phyloP scores from a whole-genome alignment of 2,329 filamentous ascomycete genomes.

The Xylariaceae sp. region DNA sequence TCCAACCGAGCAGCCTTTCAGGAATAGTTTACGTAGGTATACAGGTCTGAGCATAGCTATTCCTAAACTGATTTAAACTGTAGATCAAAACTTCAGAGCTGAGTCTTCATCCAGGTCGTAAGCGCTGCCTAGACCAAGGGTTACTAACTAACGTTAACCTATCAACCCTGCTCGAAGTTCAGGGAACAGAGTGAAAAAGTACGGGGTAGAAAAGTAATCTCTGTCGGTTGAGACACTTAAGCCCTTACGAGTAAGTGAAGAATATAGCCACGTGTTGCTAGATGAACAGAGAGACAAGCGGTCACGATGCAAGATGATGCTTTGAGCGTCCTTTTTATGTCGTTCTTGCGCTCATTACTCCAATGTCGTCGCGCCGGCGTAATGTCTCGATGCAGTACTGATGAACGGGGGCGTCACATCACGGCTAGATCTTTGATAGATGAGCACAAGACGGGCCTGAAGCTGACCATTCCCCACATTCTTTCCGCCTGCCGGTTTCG shows the following conservation, averaged over 20 bases:
- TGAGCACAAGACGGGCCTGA: neutral
- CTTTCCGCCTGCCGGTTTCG: slow-evolving; percentile 6
- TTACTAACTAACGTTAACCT: too few relatives aligned
- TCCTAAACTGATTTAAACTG: neutral
- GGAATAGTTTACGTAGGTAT: neutral
- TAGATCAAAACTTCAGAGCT: neutral
- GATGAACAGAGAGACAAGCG: neutral
- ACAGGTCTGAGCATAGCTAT: neutral
- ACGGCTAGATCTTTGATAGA: slow-evolving; percentile 9
- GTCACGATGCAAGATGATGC: neutral
- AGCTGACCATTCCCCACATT: too few relatives aligned
- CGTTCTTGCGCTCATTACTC: neutral
- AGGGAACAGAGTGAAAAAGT: too few relatives aligned
- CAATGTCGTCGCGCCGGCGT: slow-evolving; percentile 1
- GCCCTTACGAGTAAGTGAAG: slow-evolving; percentile 4
- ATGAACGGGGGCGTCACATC: slow-evolving; percentile 1
- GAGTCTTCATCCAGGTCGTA: neutral
- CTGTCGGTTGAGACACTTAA: slow-evolving; percentile 5
- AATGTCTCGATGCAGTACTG: neutral
- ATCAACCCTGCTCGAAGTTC: too few relatives aligned
- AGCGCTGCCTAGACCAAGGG: too few relatives aligned
- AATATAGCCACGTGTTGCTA: slow-evolving; percentile 2
- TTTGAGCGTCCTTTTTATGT: neutral
- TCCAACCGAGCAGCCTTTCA: neutral
- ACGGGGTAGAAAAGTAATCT: slow-evolving; percentile 5